A percentile compares a stretch with the other conserved stretches of the same genome.
These are phyloP conservation scores for Ascochyta lentis DNA, from an alignment of 2,329 filamentous ascomycete species.

Conservation along the genomic window DNA sequence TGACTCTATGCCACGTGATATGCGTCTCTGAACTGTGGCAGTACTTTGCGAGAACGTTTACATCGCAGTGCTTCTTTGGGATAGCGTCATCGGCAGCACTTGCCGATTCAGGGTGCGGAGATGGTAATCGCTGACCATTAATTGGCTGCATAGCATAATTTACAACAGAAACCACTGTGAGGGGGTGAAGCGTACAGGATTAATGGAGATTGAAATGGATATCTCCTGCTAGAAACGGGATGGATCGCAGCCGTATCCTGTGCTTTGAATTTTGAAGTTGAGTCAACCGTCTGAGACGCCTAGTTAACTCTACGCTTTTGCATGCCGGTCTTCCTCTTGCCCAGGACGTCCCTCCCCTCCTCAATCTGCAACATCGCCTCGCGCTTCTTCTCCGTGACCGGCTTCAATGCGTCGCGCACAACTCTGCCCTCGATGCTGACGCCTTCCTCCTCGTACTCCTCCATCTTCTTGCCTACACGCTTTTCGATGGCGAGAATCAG, in stretches of 20 bases:
- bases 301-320: slow-evolving; percentile 34
- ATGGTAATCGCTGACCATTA: slow-evolving; percentile 2
- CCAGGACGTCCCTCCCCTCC: slow-evolving; percentile 87
- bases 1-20: not conserved
- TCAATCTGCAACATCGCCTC: slow-evolving; percentile 91
- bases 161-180: not conserved
- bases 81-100: not conserved
- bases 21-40: not conserved
- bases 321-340: slow-evolving; percentile 68
- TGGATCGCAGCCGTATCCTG: not conserved
- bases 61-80: too few relatives aligned
- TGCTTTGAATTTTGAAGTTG: not conserved
- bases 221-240: not conserved
- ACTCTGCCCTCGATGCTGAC: slow-evolving; percentile 95
- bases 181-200: not conserved
- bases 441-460: slow-evolving; percentile 83
- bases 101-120: not conserved
- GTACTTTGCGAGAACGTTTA: slow-evolving; percentile 8
- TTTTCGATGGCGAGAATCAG: slow-evolving; percentile 89
- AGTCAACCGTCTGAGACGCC: too few relatives aligned
- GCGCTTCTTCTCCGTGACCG: slow-evolving; percentile 94
- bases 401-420: slow-evolving; percentile 81
- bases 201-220: not conserved
- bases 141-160: not conserved
- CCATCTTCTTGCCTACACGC: slow-evolving; percentile 80